A percentile compares a stretch with the other conserved stretches of the same genome.
Conservation (phyloP, 306 rosid species). For the Castanea mollissima region DNA sequence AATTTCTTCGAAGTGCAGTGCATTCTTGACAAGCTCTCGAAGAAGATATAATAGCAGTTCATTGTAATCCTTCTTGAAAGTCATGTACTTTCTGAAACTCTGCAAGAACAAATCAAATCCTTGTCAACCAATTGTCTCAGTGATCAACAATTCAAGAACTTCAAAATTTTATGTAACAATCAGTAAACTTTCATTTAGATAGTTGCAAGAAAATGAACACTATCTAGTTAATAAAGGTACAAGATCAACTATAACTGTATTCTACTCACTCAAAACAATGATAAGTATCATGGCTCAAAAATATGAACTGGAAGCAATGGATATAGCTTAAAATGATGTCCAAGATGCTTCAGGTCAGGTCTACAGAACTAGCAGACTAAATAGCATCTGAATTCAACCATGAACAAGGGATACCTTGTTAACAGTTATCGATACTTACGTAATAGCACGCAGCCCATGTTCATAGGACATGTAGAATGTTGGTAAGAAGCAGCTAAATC, state of each 20-base stretch:
- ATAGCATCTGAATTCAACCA: background rate
- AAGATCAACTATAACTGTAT: background rate
- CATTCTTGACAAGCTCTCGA: conserved; percentile 79
- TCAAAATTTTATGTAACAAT: background rate
- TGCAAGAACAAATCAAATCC: conserved; percentile 30
- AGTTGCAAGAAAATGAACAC: background rate
- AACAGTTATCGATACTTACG: background rate
- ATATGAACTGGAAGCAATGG: background rate
- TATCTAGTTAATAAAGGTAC: background rate
- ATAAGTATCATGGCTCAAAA: background rate
- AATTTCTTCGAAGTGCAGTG: conserved; percentile 75
- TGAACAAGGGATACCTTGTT: background rate
- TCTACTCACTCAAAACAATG: background rate
- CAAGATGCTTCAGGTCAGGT: background rate
- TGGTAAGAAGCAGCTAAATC: too few relatives aligned
- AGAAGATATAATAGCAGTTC: conserved; percentile 71
- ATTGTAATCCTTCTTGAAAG: conserved; percentile 91
- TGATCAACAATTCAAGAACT: background rate
- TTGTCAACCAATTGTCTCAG: background rate
- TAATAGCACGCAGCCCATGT: background rate
- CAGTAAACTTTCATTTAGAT: background rate
- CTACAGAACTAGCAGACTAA: background rate
- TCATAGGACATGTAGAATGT: background rate
- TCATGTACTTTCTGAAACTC: conserved; percentile 89
- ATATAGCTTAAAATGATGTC: background rate